Conservation (phyloP, 495 filamentous ascomycete genomes). For the Hypomontagnella submonticulosa region DNA sequence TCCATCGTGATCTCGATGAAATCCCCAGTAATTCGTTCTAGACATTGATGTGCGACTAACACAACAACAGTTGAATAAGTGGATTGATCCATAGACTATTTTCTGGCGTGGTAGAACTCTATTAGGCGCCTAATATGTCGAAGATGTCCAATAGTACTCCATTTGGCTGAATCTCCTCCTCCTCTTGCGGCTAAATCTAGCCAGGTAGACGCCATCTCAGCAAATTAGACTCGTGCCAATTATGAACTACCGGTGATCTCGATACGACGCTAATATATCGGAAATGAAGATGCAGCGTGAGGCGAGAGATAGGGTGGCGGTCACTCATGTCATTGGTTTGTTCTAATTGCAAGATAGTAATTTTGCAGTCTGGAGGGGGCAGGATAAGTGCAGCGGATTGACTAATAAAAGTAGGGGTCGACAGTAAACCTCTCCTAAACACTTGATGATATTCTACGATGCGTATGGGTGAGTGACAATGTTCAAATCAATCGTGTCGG, state of each 20-base stretch:
- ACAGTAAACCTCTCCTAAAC: neutral
- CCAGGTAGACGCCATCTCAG: neutral
- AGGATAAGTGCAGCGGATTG: slow-evolving; percentile 1
- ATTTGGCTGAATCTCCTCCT: slow-evolving; percentile 26
- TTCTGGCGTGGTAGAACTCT: neutral
- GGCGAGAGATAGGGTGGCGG: slow-evolving; percentile 4
- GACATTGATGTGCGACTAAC: too few relatives aligned
- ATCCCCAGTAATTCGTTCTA: too few relatives aligned
- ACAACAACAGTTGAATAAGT: too few relatives aligned
- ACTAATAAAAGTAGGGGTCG: neutral
- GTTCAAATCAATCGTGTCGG: slow-evolving; percentile 12
- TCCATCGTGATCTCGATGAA: too few relatives aligned
- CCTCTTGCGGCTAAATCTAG: slow-evolving; percentile 29
- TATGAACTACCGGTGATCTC: slow-evolving; percentile 31
- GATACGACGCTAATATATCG: slow-evolving; percentile 25
- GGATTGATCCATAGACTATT: too few relatives aligned
- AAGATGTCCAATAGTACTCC: neutral
- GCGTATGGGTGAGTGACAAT: neutral
- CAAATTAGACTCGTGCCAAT: neutral
- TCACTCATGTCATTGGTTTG: slow-evolving; percentile 19
- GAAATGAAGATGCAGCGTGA: slow-evolving; percentile 18
- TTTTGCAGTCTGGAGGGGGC: slow-evolving; percentile 2
- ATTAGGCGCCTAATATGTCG: neutral
- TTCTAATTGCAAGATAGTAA: slow-evolving; percentile 7
- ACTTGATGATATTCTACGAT: neutral